Base-by-base conservation (phyloP, 148 eudicot genomes). In the Spergularia marina region DNA sequence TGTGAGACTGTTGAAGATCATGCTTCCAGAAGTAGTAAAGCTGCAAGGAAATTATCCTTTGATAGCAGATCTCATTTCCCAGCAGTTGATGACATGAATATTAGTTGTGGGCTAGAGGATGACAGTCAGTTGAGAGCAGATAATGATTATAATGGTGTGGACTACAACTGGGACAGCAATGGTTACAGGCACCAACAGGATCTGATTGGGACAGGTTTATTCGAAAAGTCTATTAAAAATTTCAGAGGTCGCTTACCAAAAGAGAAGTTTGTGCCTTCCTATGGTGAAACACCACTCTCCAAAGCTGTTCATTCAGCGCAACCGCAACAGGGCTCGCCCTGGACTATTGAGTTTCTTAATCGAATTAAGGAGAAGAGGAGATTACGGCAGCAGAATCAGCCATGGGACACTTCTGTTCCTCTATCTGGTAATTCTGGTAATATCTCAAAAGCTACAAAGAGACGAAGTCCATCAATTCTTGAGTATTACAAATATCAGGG, bases 291-390 rank as follows among this genome's bases (percentile, higher is more conserved):
- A 74, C 86, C 93, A 25, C 83, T 92, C 62, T 85, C 86, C 36
- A 92, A 89, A 53, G 96, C 97, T 62, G 78, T 92, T 63, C 82
- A 79, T 30, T 87, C 89, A n/a, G 83, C 78, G 39, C 85, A 86
- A 60, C 70, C 75, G 71, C 93, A 81, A 73, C 82, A 84, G 79
- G 98, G 96, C 44, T 96, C 98, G 18, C 97, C 99, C 12, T 92
- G 99, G 99, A 96, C 94, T 13, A 87, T 88, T 14, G 98, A 92
- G 67, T 96, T 96, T 80, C 88, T 96, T 0, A 96, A 96, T 73
- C 87, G 91, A 66, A 81, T 95, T 52, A 89, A 87, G 79, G 99
- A 96, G 77, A 92, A 89, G 82, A 86, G 90, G 83, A 88, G 83
- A 79, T 73, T 77, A 68, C 90, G 86, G 40, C 91, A 87, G 76